Evolutionary conservation across 306 rosid species (phyloP).

Genomic region (Spatholobus suberectus): DNA sequence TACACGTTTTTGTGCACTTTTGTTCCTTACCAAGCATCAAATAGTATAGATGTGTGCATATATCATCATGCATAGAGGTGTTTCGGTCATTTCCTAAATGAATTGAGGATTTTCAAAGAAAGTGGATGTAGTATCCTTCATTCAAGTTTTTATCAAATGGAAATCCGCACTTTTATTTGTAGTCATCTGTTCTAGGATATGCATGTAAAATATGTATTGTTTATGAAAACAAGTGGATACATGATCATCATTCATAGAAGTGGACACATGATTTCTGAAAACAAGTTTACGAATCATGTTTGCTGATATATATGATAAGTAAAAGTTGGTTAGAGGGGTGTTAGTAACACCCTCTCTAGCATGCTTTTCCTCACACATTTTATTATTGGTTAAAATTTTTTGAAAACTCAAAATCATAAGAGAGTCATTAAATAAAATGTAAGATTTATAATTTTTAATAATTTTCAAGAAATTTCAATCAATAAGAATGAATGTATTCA

Average conservation of each 20-base stretch:
- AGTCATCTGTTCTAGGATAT: conserved; percentile 26
- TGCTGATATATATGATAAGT: neutral
- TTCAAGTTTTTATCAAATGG: conserved; percentile 13
- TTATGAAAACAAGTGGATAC: too few species aligned
- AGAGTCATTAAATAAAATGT: too few species aligned
- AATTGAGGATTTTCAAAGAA: conserved; percentile 28
- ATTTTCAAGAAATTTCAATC: too few species aligned
- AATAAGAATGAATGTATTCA: too few species aligned
- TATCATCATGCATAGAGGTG: conserved; percentile 41
- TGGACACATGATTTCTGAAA: neutral
- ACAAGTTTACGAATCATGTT: neutral
- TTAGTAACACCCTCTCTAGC: too few species aligned
- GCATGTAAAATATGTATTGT: conserved; percentile 30
- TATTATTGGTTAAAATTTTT: too few species aligned
- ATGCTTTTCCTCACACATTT: too few species aligned
- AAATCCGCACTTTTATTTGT: neutral
- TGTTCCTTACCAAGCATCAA: neutral
- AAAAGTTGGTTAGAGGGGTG: too few species aligned
- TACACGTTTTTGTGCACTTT: neutral
- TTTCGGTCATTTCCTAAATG: conserved; percentile 37
- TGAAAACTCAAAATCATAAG: too few species aligned
- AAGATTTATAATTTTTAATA: too few species aligned
- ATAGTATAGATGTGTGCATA: conserved; percentile 29
- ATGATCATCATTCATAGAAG: conserved; percentile 13
- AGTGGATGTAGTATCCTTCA: conserved; percentile 33